Evolutionary conservation across 805 yeast species (phyloP).

Genomic region (Ogataea angusta): DNA sequence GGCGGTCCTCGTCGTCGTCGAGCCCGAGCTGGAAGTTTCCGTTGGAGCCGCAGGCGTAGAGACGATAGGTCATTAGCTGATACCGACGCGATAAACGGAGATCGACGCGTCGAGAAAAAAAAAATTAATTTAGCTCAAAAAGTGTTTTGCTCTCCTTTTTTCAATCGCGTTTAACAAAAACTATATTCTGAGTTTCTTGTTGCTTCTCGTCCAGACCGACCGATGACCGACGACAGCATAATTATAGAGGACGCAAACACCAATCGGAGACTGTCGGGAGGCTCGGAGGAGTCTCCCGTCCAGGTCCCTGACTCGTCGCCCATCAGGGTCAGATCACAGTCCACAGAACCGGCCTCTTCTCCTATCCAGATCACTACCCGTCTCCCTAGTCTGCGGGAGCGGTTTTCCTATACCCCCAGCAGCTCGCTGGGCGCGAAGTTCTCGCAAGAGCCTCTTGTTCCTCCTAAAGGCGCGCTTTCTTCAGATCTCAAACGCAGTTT

Average conservation of each 20-base stretch:
- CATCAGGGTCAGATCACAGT: conserved; percentile 5
- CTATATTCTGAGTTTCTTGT: neutral
- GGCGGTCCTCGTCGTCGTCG: conserved; percentile 48
- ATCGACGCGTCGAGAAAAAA: conserved; percentile 13
- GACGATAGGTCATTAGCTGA: conserved; percentile 16
- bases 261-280: conserved; percentile 1
- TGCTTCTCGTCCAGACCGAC: neutral
- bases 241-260: conserved; percentile 12
- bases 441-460: conserved; percentile 3
- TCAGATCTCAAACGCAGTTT: conserved; percentile 29
- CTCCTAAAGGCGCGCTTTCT: conserved; percentile 20
- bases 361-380: conserved; percentile 24
- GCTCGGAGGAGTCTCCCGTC: conserved; percentile 27
- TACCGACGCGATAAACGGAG: neutral
- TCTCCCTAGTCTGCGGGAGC: conserved; percentile 37
- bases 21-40: conserved; percentile 75
- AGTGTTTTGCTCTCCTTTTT: conserved; percentile 5
- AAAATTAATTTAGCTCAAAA: conserved; percentile 1
- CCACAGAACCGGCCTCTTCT: conserved; percentile 21
- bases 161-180: conserved; percentile 10
- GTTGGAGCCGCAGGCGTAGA: conserved; percentile 77
- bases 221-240: conserved; percentile 19
- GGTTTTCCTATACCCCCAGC: conserved; percentile 37
- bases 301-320: conserved; percentile 55
- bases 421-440: conserved; percentile 6